Conservation (phyloP, 257 asterid species). For the Oldenlandia corymbosa region DNA sequence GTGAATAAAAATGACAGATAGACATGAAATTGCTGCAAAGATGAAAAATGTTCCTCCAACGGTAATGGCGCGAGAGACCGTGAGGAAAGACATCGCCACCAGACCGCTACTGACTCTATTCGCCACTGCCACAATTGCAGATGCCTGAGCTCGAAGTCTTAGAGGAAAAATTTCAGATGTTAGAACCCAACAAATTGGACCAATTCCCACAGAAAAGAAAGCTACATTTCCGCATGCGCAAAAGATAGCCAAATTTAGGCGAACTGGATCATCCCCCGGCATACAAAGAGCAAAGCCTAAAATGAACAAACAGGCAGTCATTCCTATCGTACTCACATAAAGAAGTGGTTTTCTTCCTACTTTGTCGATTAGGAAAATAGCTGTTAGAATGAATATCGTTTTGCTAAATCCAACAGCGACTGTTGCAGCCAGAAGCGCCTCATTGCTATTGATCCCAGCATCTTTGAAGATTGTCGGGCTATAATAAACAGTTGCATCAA, state of each 20-base stretch:
- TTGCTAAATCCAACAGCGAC: slow-evolving; percentile 85
- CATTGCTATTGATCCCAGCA: slow-evolving; percentile 58
- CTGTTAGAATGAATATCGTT: slow-evolving; percentile 33
- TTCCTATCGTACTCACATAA: slow-evolving; percentile 52
- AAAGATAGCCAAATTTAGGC: slow-evolving; percentile 32
- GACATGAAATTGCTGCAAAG: slow-evolving; percentile 45
- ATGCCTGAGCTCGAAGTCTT: slow-evolving; percentile 58
- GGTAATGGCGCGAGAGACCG: slow-evolving; percentile 40
- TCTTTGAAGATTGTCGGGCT: slow-evolving; percentile 75
- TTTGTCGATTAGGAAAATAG: slow-evolving; percentile 70
- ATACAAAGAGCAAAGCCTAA: slow-evolving; percentile 41
- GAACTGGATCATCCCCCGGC: slow-evolving; percentile 15
- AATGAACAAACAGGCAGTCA: slow-evolving; percentile 44
- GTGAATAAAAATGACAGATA: slow-evolving; percentile 46
- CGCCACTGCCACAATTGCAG: slow-evolving; percentile 56
- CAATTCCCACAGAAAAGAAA: slow-evolving; percentile 65
- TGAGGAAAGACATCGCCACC: slow-evolving; percentile 59
- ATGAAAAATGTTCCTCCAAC: slow-evolving; percentile 58
- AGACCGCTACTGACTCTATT: slow-evolving; percentile 58
- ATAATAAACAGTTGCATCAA: slow-evolving; percentile 88
- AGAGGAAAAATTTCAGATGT: slow-evolving; percentile 59
- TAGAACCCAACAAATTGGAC: slow-evolving; percentile 68
- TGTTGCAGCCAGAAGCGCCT: slow-evolving; percentile 77
- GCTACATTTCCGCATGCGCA: slow-evolving; percentile 65
- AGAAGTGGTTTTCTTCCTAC: slow-evolving; percentile 79